A percentile compares a stretch with the other conserved stretches of the same genome.
Conservation (phyloP, 1,284 basidiomycete species). For the Porogramme epimiltina region DNA sequence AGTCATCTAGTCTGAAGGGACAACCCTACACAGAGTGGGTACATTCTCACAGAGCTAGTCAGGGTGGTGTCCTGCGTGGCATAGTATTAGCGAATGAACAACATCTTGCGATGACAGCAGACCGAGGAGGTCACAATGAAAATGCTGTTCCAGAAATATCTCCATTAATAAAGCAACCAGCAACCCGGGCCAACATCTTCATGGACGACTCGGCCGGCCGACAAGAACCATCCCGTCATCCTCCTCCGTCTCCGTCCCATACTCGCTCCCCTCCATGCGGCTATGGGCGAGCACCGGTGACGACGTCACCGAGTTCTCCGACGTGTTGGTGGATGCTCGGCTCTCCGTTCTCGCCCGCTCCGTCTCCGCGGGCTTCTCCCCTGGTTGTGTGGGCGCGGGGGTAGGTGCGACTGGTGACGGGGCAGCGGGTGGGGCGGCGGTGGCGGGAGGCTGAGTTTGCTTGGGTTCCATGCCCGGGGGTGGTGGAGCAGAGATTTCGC, state of each 20-base stretch:
- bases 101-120: no score
- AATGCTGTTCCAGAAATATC: no score
- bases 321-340: slow-evolving; percentile 34
- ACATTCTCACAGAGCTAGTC: no score
- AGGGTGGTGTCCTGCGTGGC: no score
- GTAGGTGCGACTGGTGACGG: slow-evolving; percentile 4
- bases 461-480: slow-evolving; percentile 25
- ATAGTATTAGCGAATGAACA: no score
- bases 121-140: no score
- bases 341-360: slow-evolving; percentile 30
- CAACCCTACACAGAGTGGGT: no score
- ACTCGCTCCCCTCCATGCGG: slow-evolving; percentile 50
- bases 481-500: slow-evolving; percentile 62
- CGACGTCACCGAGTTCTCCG: slow-evolving; percentile 37
- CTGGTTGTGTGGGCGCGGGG: slow-evolving; percentile 11
- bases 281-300: slow-evolving; percentile 38
- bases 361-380: slow-evolving; percentile 2
- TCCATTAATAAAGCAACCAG: slow-evolving; percentile 15
- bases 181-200: neutral
- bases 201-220: slow-evolving; percentile 48
- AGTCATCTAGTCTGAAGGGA: no score
- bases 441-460: slow-evolving; percentile 15
- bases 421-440: slow-evolving; percentile 13
- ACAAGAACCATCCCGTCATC: slow-evolving; percentile 81
- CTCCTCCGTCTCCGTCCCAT: slow-evolving; percentile 71